A percentile compares a stretch with the other conserved stretches of the same genome.
Conservation (phyloP, 1,284 basidiomycete genomes). For the Cystobasidium slooffiae region DNA sequence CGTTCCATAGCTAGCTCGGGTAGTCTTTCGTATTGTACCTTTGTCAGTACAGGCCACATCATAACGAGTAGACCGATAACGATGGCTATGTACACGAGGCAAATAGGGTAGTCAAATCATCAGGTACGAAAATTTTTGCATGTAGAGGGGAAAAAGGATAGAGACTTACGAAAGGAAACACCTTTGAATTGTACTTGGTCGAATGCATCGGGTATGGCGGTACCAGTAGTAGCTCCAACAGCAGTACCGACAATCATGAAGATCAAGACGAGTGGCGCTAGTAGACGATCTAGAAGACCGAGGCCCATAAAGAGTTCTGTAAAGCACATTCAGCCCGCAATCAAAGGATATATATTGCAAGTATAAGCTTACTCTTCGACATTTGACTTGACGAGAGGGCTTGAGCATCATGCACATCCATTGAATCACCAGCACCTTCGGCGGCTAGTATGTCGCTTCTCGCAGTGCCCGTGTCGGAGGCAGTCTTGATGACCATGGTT, state of each 20-base stretch:
- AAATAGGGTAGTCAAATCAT: background rate
- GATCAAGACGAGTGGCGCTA: slow-evolving; percentile 72
- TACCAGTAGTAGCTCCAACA: slow-evolving; percentile 44
- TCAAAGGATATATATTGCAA: background rate
- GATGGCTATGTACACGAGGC: background rate
- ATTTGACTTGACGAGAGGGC: slow-evolving; percentile 7
- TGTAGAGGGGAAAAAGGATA: too few species aligned
- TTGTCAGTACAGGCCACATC: slow-evolving; percentile 86
- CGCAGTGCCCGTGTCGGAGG: background rate
- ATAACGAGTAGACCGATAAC: slow-evolving; percentile 29
- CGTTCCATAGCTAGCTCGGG: slow-evolving; percentile 65
- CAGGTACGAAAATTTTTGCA: background rate
- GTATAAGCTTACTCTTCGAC: slow-evolving; percentile 24
- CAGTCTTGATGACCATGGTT: background rate
- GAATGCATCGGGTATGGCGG: slow-evolving; percentile 48
- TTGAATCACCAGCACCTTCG: slow-evolving; percentile 6
- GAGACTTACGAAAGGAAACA: slow-evolving; percentile 53
- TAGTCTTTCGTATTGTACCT: slow-evolving; percentile 77
- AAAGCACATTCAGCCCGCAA: too few species aligned
- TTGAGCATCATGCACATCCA: background rate
- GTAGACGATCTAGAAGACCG: slow-evolving; percentile 67
- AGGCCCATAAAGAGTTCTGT: slow-evolving; percentile 55
- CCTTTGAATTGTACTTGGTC: slow-evolving; percentile 55
- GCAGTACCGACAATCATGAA: slow-evolving; percentile 76
- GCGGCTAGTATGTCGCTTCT: background rate